Evolutionary conservation across 371 early-diverging fungal genomes (phyloP).

Genomic region (Actinomortierella ambigua): DNA sequence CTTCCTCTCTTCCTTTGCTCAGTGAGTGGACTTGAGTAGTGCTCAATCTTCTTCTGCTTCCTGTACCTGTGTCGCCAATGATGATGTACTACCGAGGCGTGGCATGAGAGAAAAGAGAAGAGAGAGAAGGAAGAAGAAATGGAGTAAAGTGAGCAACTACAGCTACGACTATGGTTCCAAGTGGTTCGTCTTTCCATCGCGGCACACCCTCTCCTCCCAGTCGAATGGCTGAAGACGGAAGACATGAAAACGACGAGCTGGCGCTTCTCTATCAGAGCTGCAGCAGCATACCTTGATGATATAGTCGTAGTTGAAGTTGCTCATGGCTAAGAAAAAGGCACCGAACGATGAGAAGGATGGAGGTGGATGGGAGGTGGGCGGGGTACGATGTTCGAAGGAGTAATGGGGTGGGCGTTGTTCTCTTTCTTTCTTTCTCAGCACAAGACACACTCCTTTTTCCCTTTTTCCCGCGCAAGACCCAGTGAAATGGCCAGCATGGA

Average conservation of each 20-base stretch:
- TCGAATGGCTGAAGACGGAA: neutral
- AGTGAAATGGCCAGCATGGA: too few species aligned
- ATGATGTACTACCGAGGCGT: conserved; percentile 66
- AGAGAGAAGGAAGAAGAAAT: neutral
- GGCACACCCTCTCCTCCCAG: too few species aligned
- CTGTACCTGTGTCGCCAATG: conserved; percentile 80
- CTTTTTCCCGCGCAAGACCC: too few species aligned
- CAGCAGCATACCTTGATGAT: conserved; percentile 55
- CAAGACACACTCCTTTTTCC: too few species aligned
- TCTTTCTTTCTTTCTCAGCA: too few species aligned
- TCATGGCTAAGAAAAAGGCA: conserved; percentile 33
- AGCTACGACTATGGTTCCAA: too few species aligned
- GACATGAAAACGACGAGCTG: neutral
- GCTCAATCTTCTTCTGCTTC: neutral
- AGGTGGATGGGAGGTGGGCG: neutral
- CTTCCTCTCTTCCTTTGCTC: too few species aligned
- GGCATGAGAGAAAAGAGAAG: neutral
- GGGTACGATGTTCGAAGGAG: neutral
- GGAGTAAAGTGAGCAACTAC: conserved; percentile 15
- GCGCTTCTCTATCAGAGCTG: neutral
- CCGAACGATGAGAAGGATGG: conserved; percentile 4
- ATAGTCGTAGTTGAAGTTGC: conserved; percentile 57
- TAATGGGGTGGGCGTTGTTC: neutral
- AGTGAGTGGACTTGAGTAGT: neutral
- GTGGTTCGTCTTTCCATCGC: too few species aligned